A percentile compares a stretch with the other conserved stretches of the same genome.
Evolutionary conservation across 768 basidiomycete genomes (phyloP).

Genomic region (Phlebiopsis gigantea): DNA sequence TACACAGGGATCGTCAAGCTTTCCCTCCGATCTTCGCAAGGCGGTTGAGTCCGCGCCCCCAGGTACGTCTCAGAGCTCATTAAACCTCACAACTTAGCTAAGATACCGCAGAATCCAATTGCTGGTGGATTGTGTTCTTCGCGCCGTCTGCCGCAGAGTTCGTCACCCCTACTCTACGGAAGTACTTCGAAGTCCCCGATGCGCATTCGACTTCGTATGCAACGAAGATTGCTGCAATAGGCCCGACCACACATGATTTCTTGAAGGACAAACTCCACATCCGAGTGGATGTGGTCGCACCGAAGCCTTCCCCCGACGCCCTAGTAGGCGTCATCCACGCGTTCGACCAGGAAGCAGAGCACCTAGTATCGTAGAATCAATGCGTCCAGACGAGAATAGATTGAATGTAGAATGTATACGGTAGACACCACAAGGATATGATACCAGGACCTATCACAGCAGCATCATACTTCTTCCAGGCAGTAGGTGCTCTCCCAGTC

Average conservation of each 20-base stretch:
- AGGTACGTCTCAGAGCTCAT: neutral
- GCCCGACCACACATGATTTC: slow-evolving; percentile 56
- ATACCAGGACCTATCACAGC: neutral
- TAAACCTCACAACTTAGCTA: neutral
- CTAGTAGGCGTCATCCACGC: slow-evolving; percentile 30
- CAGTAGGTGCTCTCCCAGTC: slow-evolving; percentile 12
- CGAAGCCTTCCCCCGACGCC: slow-evolving; percentile 51
- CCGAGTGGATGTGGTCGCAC: slow-evolving; percentile 48
- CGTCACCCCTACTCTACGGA: slow-evolving; percentile 43
- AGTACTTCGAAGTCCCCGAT: slow-evolving; percentile 37
- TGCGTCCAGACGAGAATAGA: neutral
- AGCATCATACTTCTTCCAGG: slow-evolving; percentile 1
- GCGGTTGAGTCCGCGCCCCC: slow-evolving; percentile 1
- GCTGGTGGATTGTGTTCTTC: slow-evolving; percentile 73
- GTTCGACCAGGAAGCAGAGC: slow-evolving; percentile 6
- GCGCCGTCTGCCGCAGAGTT: slow-evolving; percentile 67
- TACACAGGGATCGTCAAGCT: slow-evolving; percentile 52
- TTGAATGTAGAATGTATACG: neutral
- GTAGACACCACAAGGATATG: neutral
- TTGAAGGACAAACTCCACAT: slow-evolving; percentile 41
- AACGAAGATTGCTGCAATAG: slow-evolving; percentile 52
- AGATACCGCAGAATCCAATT: neutral
- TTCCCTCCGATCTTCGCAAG: slow-evolving; percentile 37
- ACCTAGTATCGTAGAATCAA: neutral
- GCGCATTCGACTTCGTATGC: neutral